These are phyloP conservation scores for Litchi chinensis DNA, from an alignment of 345 rosid genomes.

Conservation along the genomic window DNA sequence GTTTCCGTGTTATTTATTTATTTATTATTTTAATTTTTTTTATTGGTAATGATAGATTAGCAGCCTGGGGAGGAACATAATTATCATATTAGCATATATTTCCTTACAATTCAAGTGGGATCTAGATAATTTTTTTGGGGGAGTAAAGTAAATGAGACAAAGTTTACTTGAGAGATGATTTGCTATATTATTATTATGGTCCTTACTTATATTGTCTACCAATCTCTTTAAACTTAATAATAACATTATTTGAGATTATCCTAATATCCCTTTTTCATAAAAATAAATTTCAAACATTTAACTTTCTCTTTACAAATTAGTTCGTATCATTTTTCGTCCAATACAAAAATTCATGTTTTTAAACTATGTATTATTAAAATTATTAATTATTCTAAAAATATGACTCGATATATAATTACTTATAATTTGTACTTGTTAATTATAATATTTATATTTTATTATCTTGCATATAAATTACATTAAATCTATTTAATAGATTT, in stretches of 20 bases:
- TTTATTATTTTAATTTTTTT: background rate
- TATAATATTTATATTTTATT: too few species aligned
- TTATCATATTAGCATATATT: background rate
- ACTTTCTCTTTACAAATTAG: too few species aligned
- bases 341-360: too few species aligned
- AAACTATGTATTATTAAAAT: too few species aligned
- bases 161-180: background rate
- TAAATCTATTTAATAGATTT: too few species aligned
- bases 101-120: background rate
- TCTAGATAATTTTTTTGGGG: background rate
- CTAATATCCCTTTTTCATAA: too few species aligned
- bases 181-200: background rate
- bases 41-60: background rate
- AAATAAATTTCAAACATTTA: too few species aligned
- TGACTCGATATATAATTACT: too few species aligned
- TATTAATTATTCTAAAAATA: too few species aligned
- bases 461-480: background rate
- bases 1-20: background rate
- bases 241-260: background rate
- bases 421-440: too few species aligned
- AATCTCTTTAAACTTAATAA: background rate
- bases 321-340: too few species aligned
- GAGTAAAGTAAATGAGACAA: background rate
- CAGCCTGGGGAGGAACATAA: conserved; percentile 1
- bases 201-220: background rate